Conservation (phyloP, 2,329 filamentous ascomycete species). For the Colletotrichum gloeosporioides region DNA sequence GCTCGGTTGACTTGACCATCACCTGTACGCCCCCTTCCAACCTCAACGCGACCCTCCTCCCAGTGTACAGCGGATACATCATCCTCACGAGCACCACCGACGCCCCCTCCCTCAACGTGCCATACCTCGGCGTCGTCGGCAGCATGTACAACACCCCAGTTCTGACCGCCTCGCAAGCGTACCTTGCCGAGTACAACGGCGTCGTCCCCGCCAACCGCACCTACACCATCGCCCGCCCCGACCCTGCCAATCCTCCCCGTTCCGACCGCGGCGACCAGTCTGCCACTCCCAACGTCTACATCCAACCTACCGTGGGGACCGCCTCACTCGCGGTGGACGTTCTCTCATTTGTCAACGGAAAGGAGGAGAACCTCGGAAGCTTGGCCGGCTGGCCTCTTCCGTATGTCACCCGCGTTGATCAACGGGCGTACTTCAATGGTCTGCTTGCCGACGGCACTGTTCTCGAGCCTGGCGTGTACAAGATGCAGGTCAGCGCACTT, state of each 20-base stretch:
- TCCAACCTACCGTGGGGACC: constrained; percentile 50
- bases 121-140: constrained; percentile 45
- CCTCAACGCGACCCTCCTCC: constrained; percentile 38
- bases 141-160: constrained; percentile 37
- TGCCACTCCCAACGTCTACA: constrained; percentile 41
- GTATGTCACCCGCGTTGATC: not conserved
- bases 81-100: constrained; percentile 44
- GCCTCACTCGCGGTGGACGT: constrained; percentile 48
- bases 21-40: constrained; percentile 44
- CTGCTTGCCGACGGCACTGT: constrained; percentile 50
- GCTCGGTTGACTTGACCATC: constrained; percentile 50
- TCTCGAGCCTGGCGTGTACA: constrained; percentile 54
- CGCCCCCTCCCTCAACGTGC: constrained; percentile 37
- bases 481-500: constrained; percentile 53
- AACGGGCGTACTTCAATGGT: constrained; percentile 47
- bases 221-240: constrained; percentile 46
- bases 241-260: constrained; percentile 30
- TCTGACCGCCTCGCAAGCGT: constrained; percentile 34
- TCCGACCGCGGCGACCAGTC: constrained; percentile 27
- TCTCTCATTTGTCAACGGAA: constrained; percentile 38
- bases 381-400: constrained; percentile 1
- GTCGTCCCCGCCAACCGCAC: constrained; percentile 34
- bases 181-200: constrained; percentile 25
- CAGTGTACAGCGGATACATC: constrained; percentile 48
- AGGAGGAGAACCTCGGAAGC: constrained; percentile 25